These are phyloP conservation scores for Rhodotorula toruloides DNA, from an alignment of 768 basidiomycete genomes.

Conservation along the genomic window DNA sequence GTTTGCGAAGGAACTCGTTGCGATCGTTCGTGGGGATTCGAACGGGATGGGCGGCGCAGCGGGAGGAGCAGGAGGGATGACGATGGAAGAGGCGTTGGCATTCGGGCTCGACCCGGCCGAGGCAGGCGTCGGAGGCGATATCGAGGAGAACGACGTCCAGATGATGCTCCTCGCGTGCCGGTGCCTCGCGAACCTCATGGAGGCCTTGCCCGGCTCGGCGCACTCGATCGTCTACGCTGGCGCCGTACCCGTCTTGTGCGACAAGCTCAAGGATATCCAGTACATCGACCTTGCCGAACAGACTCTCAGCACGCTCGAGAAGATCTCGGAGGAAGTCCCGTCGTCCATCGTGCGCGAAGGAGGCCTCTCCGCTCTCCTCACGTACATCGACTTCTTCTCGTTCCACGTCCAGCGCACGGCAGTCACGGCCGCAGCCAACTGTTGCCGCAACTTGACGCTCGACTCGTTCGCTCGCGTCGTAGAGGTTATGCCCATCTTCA, in stretches of 20 bases:
- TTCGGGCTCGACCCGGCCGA: constrained; percentile 70
- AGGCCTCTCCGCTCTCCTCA: constrained; percentile 83
- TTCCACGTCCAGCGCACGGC: constrained; percentile 96
- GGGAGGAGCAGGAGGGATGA: constrained; percentile 54
- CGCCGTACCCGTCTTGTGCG: constrained; percentile 95
- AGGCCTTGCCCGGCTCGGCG: constrained; percentile 95
- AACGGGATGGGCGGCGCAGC: constrained; percentile 57
- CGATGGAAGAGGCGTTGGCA: constrained; percentile 71
- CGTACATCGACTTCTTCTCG: constrained; percentile 96
- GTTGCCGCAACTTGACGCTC: constrained; percentile 82
- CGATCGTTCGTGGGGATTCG: constrained; percentile 62
- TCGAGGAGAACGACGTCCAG: constrained; percentile 55
- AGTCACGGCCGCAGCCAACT: constrained; percentile 91
- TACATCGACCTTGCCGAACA: constrained; percentile 98
- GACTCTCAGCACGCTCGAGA: constrained; percentile 92
- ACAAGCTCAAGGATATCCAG: constrained; percentile 92
- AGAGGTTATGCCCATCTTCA: constrained; percentile 77
- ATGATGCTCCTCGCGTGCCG: constrained; percentile 93
- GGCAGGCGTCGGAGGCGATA: constrained; percentile 53
- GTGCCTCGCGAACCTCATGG: constrained; percentile 96
- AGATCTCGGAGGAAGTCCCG: constrained; percentile 96
- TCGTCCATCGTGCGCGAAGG: constrained; percentile 93
- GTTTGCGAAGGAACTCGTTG: constrained; percentile 85
- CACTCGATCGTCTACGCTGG: constrained; percentile 96
- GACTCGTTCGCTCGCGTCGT: constrained; percentile 86